These are phyloP conservation scores for Globisporangium cystogenes DNA, from an alignment of 352 stramenopile genomes.

Conservation along the genomic window DNA sequence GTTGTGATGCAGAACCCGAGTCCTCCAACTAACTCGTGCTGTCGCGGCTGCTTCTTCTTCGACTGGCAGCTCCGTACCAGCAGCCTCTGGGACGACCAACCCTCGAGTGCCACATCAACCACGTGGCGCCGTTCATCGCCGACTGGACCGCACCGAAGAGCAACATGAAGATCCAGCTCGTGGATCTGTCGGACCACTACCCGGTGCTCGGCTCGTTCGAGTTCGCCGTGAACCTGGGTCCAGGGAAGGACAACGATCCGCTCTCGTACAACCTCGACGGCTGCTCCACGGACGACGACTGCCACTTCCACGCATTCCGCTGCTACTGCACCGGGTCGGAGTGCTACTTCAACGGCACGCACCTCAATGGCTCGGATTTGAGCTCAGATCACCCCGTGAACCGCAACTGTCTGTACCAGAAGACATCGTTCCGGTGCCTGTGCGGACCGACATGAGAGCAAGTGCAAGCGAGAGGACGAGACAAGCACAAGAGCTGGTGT, in stretches of 20 bases:
- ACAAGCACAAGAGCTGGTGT: not conserved
- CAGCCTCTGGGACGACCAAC: conserved; percentile 49
- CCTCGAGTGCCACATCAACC: conserved; percentile 48
- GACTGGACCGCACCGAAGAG: conserved; percentile 59
- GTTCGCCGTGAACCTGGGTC: conserved; percentile 42
- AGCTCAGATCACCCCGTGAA: conserved; percentile 67
- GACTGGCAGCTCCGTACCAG: conserved; percentile 49
- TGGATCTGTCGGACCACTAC: conserved; percentile 79
- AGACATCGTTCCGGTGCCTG: conserved; percentile 51
- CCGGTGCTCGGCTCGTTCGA: conserved; percentile 64
- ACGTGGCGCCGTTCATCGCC: conserved; percentile 47
- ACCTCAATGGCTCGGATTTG: conserved; percentile 37
- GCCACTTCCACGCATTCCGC: conserved; percentile 56
- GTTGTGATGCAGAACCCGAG: not conserved
- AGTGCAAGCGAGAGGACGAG: not conserved
- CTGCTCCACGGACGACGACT: conserved; percentile 69
- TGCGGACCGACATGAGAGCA: conserved; percentile 50
- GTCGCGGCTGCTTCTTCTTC: not conserved
- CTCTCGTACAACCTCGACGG: conserved; percentile 64
- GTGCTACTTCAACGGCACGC: conserved; percentile 63
- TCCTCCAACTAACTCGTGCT: not conserved
- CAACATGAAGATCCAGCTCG: conserved; percentile 45
- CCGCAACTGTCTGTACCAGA: conserved; percentile 68
- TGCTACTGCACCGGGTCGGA: conserved; percentile 66
- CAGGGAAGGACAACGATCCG: conserved; percentile 42